These are phyloP conservation scores for Metschnikowia lachancei DNA, from an alignment of 805 yeast species.

Conservation along the genomic window DNA sequence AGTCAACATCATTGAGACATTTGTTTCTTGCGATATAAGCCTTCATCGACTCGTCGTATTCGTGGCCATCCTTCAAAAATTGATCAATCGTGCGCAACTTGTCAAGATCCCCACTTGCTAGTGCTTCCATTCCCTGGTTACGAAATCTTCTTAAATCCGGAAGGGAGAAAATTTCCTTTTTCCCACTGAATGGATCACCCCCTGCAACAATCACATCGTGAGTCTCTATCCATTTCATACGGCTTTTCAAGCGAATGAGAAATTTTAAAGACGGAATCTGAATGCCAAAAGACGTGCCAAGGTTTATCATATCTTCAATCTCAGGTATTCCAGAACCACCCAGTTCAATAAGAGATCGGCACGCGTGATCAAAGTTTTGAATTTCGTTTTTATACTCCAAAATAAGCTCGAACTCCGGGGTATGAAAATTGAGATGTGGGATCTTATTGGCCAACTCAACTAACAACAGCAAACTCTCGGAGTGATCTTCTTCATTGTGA, in stretches of 20 bases:
- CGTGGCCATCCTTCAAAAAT: slow-evolving; percentile 27
- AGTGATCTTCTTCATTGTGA: slow-evolving; percentile 24
- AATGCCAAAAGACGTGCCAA: slow-evolving; percentile 62
- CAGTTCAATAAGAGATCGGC: slow-evolving; percentile 37
- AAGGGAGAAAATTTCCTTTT: slow-evolving; percentile 34
- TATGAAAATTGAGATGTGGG: slow-evolving; percentile 48
- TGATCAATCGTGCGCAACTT: slow-evolving; percentile 25
- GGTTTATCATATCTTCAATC: slow-evolving; percentile 49
- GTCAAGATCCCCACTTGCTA: slow-evolving; percentile 34
- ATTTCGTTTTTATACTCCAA: slow-evolving; percentile 52
- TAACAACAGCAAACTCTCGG: slow-evolving; percentile 11
- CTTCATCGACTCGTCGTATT: slow-evolving; percentile 21
- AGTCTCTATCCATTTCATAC: slow-evolving; percentile 33
- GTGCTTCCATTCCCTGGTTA: slow-evolving; percentile 26
- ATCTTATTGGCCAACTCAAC: slow-evolving; percentile 34
- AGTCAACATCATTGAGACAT: slow-evolving; percentile 19
- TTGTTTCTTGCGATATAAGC: slow-evolving; percentile 20
- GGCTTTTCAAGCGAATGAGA: slow-evolving; percentile 35
- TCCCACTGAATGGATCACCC: slow-evolving; percentile 39
- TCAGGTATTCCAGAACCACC: slow-evolving; percentile 40
- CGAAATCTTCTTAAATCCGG: slow-evolving; percentile 29
- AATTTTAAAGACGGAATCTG: slow-evolving; percentile 46
- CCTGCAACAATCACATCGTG: slow-evolving; percentile 36
- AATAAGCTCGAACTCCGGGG: slow-evolving; percentile 61
- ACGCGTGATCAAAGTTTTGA: slow-evolving; percentile 48